phyloP scores from a whole-genome alignment of 2,329 filamentous ascomycete genomes.

The Pseudogymnoascus sp. region DNA sequence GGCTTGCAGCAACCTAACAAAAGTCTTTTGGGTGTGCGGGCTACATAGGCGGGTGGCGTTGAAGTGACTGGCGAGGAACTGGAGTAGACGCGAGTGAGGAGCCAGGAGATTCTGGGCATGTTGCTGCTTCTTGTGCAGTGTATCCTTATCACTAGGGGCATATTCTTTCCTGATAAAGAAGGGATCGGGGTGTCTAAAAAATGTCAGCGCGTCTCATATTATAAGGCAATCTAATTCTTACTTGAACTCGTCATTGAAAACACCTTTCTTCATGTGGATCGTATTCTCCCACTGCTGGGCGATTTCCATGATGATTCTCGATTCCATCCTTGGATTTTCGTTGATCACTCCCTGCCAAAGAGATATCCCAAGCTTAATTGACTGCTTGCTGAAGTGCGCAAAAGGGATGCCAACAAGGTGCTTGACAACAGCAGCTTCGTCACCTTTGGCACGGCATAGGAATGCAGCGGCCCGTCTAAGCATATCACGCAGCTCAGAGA shows the following conservation, averaged over 20 bases:
- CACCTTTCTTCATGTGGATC: slow-evolving; percentile 65
- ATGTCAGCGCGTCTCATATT: slow-evolving; percentile 24
- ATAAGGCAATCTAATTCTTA: slow-evolving; percentile 30
- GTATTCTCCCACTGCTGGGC: slow-evolving; percentile 85
- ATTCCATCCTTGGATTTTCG: slow-evolving; percentile 82
- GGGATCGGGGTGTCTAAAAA: slow-evolving; percentile 61
- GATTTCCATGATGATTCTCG: slow-evolving; percentile 77
- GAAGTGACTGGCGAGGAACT: slow-evolving; percentile 91
- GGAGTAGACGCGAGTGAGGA: slow-evolving; percentile 75
- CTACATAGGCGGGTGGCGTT: slow-evolving; percentile 84
- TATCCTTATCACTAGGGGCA: slow-evolving; percentile 75
- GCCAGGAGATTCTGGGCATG: slow-evolving; percentile 73
- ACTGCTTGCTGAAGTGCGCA: slow-evolving; percentile 84
- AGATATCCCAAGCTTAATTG: slow-evolving; percentile 90
- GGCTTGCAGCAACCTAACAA: slow-evolving; percentile 69
- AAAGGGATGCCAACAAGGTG: slow-evolving; percentile 92
- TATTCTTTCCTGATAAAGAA: slow-evolving; percentile 91
- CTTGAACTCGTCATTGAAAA: slow-evolving; percentile 68
- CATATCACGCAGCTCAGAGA: slow-evolving; percentile 70
- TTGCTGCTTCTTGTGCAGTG: slow-evolving; percentile 67
- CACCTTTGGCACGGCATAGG: slow-evolving; percentile 67
- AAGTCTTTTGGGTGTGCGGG: slow-evolving; percentile 70
- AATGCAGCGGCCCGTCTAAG: slow-evolving; percentile 78
- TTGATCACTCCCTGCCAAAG: slow-evolving; percentile 96
- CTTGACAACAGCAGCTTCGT: slow-evolving; percentile 72